Conservation (phyloP, 768 basidiomycete genomes). For the Amanita jacksonii region DNA sequence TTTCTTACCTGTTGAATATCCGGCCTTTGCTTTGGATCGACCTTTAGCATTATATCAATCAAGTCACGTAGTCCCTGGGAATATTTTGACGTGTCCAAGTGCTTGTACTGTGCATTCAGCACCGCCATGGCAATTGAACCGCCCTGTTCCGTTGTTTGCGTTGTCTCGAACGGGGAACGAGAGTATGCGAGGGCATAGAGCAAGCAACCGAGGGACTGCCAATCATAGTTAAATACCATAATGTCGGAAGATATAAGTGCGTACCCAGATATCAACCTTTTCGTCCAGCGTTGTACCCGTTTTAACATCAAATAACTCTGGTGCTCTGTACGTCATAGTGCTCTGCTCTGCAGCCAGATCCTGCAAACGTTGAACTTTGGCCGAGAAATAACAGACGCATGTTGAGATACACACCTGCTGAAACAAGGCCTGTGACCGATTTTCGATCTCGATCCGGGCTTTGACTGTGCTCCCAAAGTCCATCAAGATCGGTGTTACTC, state of each 20-base stretch:
- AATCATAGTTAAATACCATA: neutral
- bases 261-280: slow-evolving; percentile 94
- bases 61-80: slow-evolving; percentile 75
- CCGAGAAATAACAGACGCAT: no score
- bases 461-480: slow-evolving; percentile 92
- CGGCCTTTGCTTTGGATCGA: slow-evolving; percentile 75
- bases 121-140: slow-evolving; percentile 98
- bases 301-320: slow-evolving; percentile 96
- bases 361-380: slow-evolving; percentile 19
- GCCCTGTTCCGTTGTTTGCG: slow-evolving; percentile 86
- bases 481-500: slow-evolving; percentile 84
- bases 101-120: slow-evolving; percentile 85
- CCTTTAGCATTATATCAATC: slow-evolving; percentile 78
- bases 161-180: slow-evolving; percentile 93
- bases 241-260: slow-evolving; percentile 12
- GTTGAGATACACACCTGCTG: slow-evolving; percentile 73
- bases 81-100: slow-evolving; percentile 71
- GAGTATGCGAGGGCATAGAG: slow-evolving; percentile 92
- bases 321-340: slow-evolving; percentile 97
- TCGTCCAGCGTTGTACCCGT: slow-evolving; percentile 82
- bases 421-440: slow-evolving; percentile 74
- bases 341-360: slow-evolving; percentile 97
- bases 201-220: slow-evolving; percentile 89
- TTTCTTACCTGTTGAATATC: slow-evolving; percentile 79
- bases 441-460: slow-evolving; percentile 76